phyloP scores from a whole-genome alignment of 371 early-diverging fungal species.

The Actinomortierella ambigua region DNA sequence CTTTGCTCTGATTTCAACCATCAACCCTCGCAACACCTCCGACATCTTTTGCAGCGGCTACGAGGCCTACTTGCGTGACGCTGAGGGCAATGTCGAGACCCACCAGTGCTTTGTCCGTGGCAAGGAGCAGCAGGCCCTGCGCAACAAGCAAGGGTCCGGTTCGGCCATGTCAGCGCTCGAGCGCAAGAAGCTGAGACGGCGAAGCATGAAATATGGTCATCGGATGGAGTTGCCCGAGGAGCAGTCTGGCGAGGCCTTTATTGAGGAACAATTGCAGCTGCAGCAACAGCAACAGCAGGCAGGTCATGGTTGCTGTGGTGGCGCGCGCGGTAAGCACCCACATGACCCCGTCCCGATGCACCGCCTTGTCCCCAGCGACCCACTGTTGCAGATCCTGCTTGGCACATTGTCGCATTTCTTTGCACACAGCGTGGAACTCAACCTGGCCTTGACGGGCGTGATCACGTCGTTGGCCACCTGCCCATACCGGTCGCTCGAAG shows the following conservation, averaged over 20 bases:
- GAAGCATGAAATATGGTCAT: constrained; percentile 67
- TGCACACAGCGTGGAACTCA: constrained; percentile 85
- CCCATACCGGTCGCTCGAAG: constrained; percentile 76
- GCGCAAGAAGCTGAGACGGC: constrained; percentile 52
- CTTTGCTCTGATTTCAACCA: constrained; percentile 68
- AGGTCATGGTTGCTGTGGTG: constrained; percentile 19
- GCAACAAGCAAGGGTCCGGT: too few species aligned
- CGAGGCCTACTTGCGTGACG: constrained; percentile 80
- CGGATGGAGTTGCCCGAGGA: constrained; percentile 49
- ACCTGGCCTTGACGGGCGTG: constrained; percentile 89
- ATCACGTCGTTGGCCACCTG: constrained; percentile 82
- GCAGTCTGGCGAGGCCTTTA: constrained; percentile 35
- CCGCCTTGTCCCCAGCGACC: constrained; percentile 63
- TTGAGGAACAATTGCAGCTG: constrained; percentile 16
- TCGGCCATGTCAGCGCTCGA: constrained; percentile 19
- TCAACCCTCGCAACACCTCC: constrained; percentile 58
- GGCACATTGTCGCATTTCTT: constrained; percentile 77
- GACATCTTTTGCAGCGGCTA: constrained; percentile 68
- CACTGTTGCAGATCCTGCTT: constrained; percentile 67
- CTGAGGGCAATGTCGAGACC: constrained; percentile 65
- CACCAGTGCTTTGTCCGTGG: constrained; percentile 64
- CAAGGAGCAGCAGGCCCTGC: constrained; percentile 28
- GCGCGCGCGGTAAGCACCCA: constrained; percentile 13
- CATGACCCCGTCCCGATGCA: constrained; percentile 49
- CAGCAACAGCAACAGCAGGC: constrained; percentile 16